These are phyloP conservation scores for Tulasnella sp. DNA, from an alignment of 768 basidiomycete species.

Conservation along the genomic window DNA sequence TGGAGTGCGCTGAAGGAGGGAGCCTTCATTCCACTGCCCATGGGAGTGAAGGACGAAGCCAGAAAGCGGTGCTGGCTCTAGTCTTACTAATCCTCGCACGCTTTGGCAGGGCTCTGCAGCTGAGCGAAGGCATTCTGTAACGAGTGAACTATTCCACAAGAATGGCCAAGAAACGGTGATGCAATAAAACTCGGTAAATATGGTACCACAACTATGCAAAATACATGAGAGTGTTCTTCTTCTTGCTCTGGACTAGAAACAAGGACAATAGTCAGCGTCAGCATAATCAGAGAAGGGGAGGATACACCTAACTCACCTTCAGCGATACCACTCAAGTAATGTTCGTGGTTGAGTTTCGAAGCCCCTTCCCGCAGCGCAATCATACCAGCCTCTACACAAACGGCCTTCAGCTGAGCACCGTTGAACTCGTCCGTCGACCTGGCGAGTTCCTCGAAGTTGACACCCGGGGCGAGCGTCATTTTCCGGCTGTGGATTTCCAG, in stretches of 20 bases:
- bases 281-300: background rate
- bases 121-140: background rate
- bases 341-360: slow-evolving; percentile 79
- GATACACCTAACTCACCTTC: slow-evolving; percentile 45
- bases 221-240: slow-evolving; percentile 97
- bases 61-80: background rate
- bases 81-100: background rate
- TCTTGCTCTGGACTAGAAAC: slow-evolving; percentile 87
- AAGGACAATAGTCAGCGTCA: slow-evolving; percentile 22
- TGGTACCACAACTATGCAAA: slow-evolving; percentile 42
- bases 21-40: background rate
- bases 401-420: slow-evolving; percentile 92
- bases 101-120: background rate
- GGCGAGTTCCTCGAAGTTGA: slow-evolving; percentile 95
- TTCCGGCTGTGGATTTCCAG: slow-evolving; percentile 95
- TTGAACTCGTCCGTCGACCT: slow-evolving; percentile 98
- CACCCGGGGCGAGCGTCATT: slow-evolving; percentile 76
- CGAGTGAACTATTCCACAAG: background rate
- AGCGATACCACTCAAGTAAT: slow-evolving; percentile 86
- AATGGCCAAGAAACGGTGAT: background rate
- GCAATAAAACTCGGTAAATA: background rate
- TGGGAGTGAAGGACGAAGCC: background rate
- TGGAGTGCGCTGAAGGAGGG: background rate
- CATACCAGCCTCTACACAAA: slow-evolving; percentile 99
- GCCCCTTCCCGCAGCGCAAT: slow-evolving; percentile 92